Evolutionary conservation across 345 rosid genomes (phyloP).

Genomic region (Eucalyptus curtisii): DNA sequence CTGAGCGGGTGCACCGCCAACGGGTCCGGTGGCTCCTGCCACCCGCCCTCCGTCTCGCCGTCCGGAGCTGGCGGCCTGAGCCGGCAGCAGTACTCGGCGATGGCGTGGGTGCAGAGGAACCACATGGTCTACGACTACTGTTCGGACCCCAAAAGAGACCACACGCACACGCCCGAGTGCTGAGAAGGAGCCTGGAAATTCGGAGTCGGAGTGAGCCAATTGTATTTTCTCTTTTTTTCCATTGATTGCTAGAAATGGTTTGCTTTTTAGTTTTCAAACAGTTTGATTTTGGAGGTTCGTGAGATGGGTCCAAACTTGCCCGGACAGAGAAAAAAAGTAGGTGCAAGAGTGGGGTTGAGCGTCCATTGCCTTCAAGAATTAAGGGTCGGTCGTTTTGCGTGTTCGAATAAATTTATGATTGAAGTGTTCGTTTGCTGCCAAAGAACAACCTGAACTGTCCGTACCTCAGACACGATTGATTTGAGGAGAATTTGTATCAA

Average conservation of each 20-base stretch:
- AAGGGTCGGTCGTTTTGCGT: not conserved
- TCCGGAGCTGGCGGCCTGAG: slow-evolving; percentile 28
- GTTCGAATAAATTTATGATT: not conserved
- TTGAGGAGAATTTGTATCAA: fast-evolving
- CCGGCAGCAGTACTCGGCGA: slow-evolving; percentile 41
- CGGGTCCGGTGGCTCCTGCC: slow-evolving; percentile 22
- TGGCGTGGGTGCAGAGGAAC: slow-evolving; percentile 72
- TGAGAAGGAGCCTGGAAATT: not conserved
- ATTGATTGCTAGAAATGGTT: not conserved
- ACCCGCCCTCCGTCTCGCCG: slow-evolving; percentile 34
- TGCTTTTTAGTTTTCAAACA: not conserved
- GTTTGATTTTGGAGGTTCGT: slow-evolving; percentile 4
- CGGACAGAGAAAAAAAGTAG: not conserved
- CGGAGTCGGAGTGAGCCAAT: not conserved
- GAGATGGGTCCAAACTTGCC: slow-evolving; percentile 32
- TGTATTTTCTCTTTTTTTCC: not conserved
- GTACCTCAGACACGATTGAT: not conserved
- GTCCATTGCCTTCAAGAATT: slow-evolving; percentile 22
- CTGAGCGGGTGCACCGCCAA: slow-evolving; percentile 39
- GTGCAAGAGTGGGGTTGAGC: slow-evolving; percentile 20
- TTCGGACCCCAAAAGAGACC: slow-evolving; percentile 69
- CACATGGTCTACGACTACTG: slow-evolving; percentile 77
- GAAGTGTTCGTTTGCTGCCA: not conserved
- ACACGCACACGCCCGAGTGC: slow-evolving; percentile 73
- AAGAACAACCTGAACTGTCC: not conserved